Evolutionary conservation across 2,329 filamentous ascomycete species (phyloP).

Genomic region (Botryotinia narcissicola): DNA sequence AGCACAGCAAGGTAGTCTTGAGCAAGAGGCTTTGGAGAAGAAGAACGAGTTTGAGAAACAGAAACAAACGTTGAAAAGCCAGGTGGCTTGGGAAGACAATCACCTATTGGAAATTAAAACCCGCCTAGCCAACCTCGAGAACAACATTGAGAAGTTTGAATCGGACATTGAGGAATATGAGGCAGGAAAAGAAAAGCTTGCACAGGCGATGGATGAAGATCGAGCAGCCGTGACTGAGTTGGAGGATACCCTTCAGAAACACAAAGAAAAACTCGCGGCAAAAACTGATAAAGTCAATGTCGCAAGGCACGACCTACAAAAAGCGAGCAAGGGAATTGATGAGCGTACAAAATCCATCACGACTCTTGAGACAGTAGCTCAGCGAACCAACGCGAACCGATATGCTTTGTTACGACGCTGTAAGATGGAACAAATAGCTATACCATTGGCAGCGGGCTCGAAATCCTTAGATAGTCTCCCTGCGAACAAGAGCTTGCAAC

Average conservation of each 20-base stretch:
- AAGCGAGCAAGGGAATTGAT: constrained; percentile 81
- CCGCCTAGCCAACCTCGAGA: constrained; percentile 67
- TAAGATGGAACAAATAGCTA: constrained; percentile 87
- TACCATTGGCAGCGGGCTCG: constrained; percentile 75
- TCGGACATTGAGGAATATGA: constrained; percentile 68
- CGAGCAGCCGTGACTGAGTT: constrained; percentile 76
- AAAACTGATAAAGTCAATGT: constrained; percentile 75
- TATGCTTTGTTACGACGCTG: constrained; percentile 84
- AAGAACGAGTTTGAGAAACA: constrained; percentile 85
- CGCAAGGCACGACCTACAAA: constrained; percentile 76
- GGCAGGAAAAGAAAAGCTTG: constrained; percentile 69
- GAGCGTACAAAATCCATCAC: constrained; percentile 70
- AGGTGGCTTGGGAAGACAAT: constrained; percentile 55
- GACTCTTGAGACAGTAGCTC: constrained; percentile 77
- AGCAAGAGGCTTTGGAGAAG: constrained; percentile 86
- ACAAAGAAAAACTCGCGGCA: constrained; percentile 64
- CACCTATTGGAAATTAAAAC: constrained; percentile 58
- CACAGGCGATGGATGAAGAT: constrained; percentile 68
- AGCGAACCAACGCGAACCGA: constrained; percentile 79
- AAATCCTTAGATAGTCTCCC: constrained; percentile 74
- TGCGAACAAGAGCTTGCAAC: constrained; percentile 77
- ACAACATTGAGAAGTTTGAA: constrained; percentile 63
- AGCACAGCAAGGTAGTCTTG: constrained; percentile 84
- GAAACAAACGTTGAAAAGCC: constrained; percentile 67
- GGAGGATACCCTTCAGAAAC: constrained; percentile 66